Base-by-base conservation (phyloP, 345 rosid species). In the Sisymbrium altissimum region DNA sequence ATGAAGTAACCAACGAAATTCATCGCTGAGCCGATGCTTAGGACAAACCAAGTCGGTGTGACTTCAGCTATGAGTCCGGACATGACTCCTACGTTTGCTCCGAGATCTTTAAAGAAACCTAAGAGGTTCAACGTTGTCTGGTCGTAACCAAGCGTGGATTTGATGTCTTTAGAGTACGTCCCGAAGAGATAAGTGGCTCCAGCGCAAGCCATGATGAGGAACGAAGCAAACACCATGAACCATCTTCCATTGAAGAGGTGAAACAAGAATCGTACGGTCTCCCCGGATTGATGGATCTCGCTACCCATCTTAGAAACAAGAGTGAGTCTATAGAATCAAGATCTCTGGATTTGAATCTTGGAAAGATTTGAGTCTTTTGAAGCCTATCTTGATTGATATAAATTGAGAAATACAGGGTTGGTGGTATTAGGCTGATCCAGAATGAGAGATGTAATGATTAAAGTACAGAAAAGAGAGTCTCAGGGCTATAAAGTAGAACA, bases 1-100 rank as follows among this genome's bases (percentile, higher is more conserved):
- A 93, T 85, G 85, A 90, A 88, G 79, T 90, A 93, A 27, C 98
- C 98, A 0, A 64, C 72, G 27, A 93, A 93, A 67, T 90, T 93
- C 87, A 93, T 82, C n/a, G 81, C 97, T 18, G 95, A 85, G 7
- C 98, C 98, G 0, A 84, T 57, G 1, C 83, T 71, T 35, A 93
- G 86, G n/a, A 93, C 96, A 27, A 87, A 83, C 97, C 98, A 93
- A 3, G 98, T 88, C 3, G 97, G 98, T 2, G 91, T 87, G 55
- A 93, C 86, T 79, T 93, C 97, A 6, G 92, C 98, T 1, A 93
- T 53, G n/a, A 90, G 89, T 0, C 96, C 97, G 1, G 98, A 85
- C 27, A 82, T 35, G 46, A 93, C 90, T 2, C 96, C 97, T 9
- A 90, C 82, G 58, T 90, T 93, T 9, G 96, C 97, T 19, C 98